phyloP scores from a whole-genome alignment of 2,329 filamentous ascomycete genomes.

The Fusarium hostae region DNA sequence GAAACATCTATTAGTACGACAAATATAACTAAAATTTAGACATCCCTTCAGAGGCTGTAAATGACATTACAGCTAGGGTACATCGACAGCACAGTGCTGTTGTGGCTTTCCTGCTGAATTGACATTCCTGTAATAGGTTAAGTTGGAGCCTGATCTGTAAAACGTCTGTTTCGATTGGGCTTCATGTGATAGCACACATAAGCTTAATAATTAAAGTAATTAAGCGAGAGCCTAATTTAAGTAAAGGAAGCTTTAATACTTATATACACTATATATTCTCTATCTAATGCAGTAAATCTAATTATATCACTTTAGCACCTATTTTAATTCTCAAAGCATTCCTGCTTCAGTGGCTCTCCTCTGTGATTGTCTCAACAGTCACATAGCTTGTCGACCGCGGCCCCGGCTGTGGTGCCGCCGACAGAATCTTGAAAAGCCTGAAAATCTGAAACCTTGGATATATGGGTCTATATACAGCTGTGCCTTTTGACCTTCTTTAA shows the following conservation, averaged over 20 bases:
- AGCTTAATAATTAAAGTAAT: background rate
- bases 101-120: no score
- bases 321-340: background rate
- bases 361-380: background rate
- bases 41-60: no score
- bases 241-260: background rate
- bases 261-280: background rate
- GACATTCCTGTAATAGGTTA: no score
- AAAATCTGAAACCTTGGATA: background rate
- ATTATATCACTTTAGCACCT: background rate
- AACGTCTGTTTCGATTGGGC: no score
- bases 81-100: no score
- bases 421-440: background rate
- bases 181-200: no score
- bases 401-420: background rate
- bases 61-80: no score
- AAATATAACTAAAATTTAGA: no score
- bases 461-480: background rate
- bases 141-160: no score
- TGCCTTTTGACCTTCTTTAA: background rate
- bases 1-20: no score
- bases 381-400: background rate
- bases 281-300: background rate
- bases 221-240: background rate
- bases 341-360: accelerated